Base-by-base conservation (phyloP, 2,329 filamentous ascomycete genomes). In the Sporothrix mexicana region DNA sequence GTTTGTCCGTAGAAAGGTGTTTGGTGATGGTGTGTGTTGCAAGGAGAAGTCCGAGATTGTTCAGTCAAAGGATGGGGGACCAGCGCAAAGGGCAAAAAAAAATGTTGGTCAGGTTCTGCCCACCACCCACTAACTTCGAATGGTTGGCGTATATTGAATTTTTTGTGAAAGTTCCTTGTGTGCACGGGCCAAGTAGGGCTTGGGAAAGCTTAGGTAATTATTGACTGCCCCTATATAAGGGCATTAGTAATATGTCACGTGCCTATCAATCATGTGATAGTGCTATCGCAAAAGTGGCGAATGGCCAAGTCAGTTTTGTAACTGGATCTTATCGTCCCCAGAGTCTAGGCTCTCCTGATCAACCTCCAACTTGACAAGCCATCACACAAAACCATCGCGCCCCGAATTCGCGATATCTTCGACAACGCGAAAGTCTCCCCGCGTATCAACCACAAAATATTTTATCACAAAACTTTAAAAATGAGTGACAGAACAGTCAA, bases 401-500 rank as follows among this genome's bases (percentile, higher is more conserved):
- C 9, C 45, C n/a, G 17, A 25, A 3, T 36, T 30, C 43, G 9
- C 49, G 2, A 25, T 10, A 49, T 30, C 45, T 20, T 43, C 41
- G 9, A 45, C 45, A 20, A 8, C 10, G 20, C 41, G 6, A 12
- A 13, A 23, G n/a, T 2, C 61, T 25, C 20, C 15, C 6, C 25
- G 41, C 30, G 55, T 55, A 41, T 20, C 23, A 30, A 41, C 30
- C 30, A 36, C 30, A 7, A 36, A 36, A 6, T 36, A 36, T 4
- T 20, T 20, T 41, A 25, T 47, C 61, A 51, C 51, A 23, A 55
- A 55, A 20, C 41, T 15, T 5, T 10, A 20, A 73, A 23, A 6
- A 75, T 74, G 74, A 70, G 57, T 3, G 57, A 47, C 0, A 73
- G 36, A 53, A 72, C 57, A 6, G 68, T 97, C 79, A 97, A 97